Evolutionary conservation across 2,329 filamentous ascomycete species (phyloP), one percentile per base, ranked within the genome.

Genomic region (Plectosphaerella plurivora): DNA sequence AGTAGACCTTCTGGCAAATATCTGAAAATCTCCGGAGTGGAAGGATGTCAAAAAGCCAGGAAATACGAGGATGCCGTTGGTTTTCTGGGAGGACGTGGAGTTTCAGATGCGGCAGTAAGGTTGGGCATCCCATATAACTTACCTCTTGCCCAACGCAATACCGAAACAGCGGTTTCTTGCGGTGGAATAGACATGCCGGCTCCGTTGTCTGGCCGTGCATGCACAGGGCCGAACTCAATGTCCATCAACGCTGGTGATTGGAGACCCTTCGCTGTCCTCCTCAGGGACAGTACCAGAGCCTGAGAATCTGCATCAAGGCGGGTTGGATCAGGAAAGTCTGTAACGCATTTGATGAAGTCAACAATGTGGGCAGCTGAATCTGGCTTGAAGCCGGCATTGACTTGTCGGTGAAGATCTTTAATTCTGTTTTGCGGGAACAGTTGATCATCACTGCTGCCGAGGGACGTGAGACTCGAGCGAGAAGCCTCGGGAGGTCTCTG

Each of bases 111-210:
- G 7, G 28, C 22, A 5, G 28, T 3, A 8, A 33, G 28, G 9
- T 35, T 14, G 3, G 52, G 66, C 70, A 39, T 1, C 12, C 7
- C 3, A 7, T 2, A 14, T 2, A 54, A 35, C 58, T 24, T 15
- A 69, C 69, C 60, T 50, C 63, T 68, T 2, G 58, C 63, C 69
- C 68, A 72, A 4, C 63, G 56, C 9, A 71, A 36, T 15, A 64
- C 59, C 3, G 47, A 45, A 1, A 68, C 52, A 10, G 60, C 59
- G 12, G 59, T 60, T 12, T 67, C 63, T 16, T 63, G 47, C 1
- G 56, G 66, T 3, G 68, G 68, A 57, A 65, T 53, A 24, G 1
- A 52, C 35, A 12, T 51, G 60, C 20, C 6, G 3, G 16, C 7
- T 48, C 12, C 5, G 16, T 37, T 18, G n/a, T 12, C 41, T 5